Base-by-base conservation (phyloP, 2,329 filamentous ascomycete genomes). In the Pseudopyricularia cyperi region DNA sequence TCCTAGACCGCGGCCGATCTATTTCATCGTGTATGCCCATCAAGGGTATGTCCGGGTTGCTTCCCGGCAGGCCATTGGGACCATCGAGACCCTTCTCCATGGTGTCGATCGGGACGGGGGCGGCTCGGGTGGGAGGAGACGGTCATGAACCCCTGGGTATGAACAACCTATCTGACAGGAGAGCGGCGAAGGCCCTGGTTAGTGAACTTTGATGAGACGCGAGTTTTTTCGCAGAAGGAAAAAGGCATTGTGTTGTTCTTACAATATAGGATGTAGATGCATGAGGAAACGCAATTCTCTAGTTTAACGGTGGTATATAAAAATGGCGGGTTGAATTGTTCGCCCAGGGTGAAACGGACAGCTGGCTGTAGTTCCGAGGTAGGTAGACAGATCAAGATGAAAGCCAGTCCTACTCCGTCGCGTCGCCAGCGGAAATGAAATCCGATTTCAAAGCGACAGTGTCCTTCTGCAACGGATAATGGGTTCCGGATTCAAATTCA, bases 1-100 rank as follows among this genome's bases (percentile, higher is more conserved):
- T 12, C 35, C 53, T 52, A 14, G 57, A 53, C 15, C 56, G 57
- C 14, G 56, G 52, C 37, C 54, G 48, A 11, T 56, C 54, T 52
- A 54, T 51, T 30, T 54, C 54, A 7, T 46, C 52, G 37, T 53
- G 30, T 28, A 17, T 55, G 50, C 35, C 44, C 24, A 48, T 46
- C 22, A 32, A 24, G 17, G 52, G 48, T 4, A 50, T 54, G 6
- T 52, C 56, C 3, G 32, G 52, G 37, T 42, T 47, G 52, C 56
- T 70, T 24, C 52, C 12, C 33, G 57, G 53, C 7, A 53, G 50
- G n/a, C 56, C 58, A 50, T 53, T 51, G 49, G 49, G 44, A 32
- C 51, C 35, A 50, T 52, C 52, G 30, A 52, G 42, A 30, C 51
- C 34, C 39, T 55, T 55, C 49, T 57, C 58, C 58, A 59, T 59